Evolutionary conservation across 2,329 filamentous ascomycete genomes (phyloP), one percentile per base, ranked within the genome.

Genomic region (Cylindrodendrum hubeiense): DNA sequence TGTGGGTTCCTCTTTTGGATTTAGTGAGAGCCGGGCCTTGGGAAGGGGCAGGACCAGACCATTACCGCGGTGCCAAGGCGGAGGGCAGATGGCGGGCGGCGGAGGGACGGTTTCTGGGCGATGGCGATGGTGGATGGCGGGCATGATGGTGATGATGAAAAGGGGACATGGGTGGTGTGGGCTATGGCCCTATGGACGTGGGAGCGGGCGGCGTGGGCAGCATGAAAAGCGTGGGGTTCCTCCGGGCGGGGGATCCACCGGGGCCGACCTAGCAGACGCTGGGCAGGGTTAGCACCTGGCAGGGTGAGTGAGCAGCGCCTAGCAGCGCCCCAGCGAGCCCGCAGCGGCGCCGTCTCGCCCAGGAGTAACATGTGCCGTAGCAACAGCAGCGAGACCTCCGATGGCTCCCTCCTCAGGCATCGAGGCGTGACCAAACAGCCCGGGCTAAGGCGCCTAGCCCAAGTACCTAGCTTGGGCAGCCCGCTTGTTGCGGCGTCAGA

Each of bases 101-200:
- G 49, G 61, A 50, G 53, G 33, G 61, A 61, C 49, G 53, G 49
- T 46, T 44, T 46, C 59, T 64, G 57, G 57, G 57, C 65, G 63
- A 58, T 70, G 65, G 61, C 33, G 56, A 63, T 65, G 65, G 55
- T 47, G 60, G 37, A 39, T n/a, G 15, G 37, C n/a, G 37, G 37
- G 8, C 37, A 39, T 39, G 15, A 39, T 49, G 47, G 58, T 12
- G 46, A 37, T 56, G 67, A 62, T 66, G 57, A 67, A 63, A 46
- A 54, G 71, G 71, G 67, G 67, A 46, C 59, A 58, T 46, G 50
- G 68, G 60, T 60, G 63, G 65, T 66, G 71, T 74, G 71, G 58
- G 67, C 60, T 60, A 69, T 71, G 69, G 60, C 63, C 51, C 66
- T 66, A 69, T 68, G 65, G 49, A 55, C 64, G 65, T 70, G 66